Evolutionary conservation across 1,139 yeast genomes (phyloP).

Genomic region (Taiozyma sp.): DNA sequence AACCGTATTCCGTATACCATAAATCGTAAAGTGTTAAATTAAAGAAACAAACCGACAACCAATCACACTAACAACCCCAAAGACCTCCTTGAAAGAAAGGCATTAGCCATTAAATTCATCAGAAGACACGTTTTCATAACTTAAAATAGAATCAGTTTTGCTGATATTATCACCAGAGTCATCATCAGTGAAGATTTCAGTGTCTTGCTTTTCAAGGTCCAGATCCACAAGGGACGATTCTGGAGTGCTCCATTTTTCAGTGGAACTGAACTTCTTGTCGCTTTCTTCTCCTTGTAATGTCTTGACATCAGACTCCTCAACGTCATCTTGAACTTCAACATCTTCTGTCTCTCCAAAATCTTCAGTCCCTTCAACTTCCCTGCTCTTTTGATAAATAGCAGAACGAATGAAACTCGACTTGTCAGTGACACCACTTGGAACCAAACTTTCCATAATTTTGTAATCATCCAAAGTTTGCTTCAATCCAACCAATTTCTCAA

Average conservation of each 20-base stretch:
- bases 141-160: background rate
- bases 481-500: background rate
- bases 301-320: background rate
- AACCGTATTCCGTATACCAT: too few species aligned
- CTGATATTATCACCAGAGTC: background rate
- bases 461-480: background rate
- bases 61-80: background rate
- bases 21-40: background rate
- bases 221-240: background rate
- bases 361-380: background rate
- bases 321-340: background rate
- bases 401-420: background rate
- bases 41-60: too few species aligned
- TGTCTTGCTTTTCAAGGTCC: background rate
- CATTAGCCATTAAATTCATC: background rate
- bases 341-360: background rate
- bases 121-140: background rate
- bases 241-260: background rate
- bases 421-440: background rate
- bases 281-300: background rate
- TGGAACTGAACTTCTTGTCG: background rate
- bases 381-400: background rate
- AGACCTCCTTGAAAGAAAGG: background rate
- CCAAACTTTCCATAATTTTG: background rate
- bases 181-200: background rate